Base-by-base conservation (phyloP, 768 basidiomycete genomes). In the Trametes villosa region DNA sequence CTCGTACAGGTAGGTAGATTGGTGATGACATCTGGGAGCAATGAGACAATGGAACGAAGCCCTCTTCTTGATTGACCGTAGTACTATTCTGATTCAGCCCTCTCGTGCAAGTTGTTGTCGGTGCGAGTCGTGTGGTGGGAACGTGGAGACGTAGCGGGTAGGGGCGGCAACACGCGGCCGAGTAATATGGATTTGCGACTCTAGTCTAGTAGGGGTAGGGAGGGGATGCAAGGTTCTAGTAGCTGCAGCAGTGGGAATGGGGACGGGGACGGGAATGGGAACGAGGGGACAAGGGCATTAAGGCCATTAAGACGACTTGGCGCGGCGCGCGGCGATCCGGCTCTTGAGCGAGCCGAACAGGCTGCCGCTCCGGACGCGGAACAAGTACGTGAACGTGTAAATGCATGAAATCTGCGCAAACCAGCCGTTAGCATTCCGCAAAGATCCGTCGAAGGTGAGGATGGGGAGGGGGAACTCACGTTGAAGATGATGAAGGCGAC, bases 381-480 rank as follows among this genome's bases (percentile, higher is more conserved):
- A 85, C 33, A 86, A 47, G 58, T 86, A 88, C 1, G 86, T 87
- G 57, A 86, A 74, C 1, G 76, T 50, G 66, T 78, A 88, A 4
- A 81, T 72, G 7, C 70, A 71, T 40, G 73, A 74, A 8, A 81
- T 70, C 86, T 87, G 58, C 9, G 42, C 18, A 33, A 30, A 13
- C 34, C 20, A n/a, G 26, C 33, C 22, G 38, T 48, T 15, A 55
- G 34, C 30, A 26, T n/a, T n/a, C n/a, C 8, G 27, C 48, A 6
- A 36, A 27, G 8, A 4, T n/a, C n/a, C n/a, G n/a, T n/a, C n/a
- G 22, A 4, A 15, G 24, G 13, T 40, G 53, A 30, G 27, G 26
- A 53, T 12, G 46, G 29, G 20, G 51, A 42, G 38, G 31, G 30
- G n/a, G 6, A 3, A 72, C 81, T 52, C 61, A 82, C 81, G 51